Evolutionary conservation across 2,329 filamentous ascomycete genomes (phyloP), one percentile per base, ranked within the genome.

Genomic region (Immersiporthe knoxdaviesiana): DNA sequence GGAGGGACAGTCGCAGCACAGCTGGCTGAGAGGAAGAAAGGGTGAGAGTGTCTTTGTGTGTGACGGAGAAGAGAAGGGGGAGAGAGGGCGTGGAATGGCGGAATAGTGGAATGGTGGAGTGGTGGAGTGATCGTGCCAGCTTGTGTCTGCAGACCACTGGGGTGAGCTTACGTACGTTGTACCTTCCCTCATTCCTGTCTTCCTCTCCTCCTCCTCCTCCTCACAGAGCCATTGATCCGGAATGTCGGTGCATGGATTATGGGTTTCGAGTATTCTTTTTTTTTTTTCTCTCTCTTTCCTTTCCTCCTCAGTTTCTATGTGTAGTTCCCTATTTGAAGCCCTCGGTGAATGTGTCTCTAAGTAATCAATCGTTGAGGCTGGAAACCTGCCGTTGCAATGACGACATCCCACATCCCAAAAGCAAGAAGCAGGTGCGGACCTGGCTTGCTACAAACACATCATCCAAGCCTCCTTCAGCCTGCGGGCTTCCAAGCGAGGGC

Each of bases 311-410:
- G n/a, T n/a, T 1, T 11, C 7, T 8, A n/a, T 47, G 21, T 47
- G 11, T 47, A 47, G 6, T 21, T 47, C 7, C 7, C 3, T 10
- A 1, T n/a, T 21, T 47, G 44, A 47, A 3, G 21, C 21, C 18
- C 3, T 47, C 2, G 8, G 7, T 10, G 44, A 47, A 7, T 47
- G 44, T 47, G 44, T 47, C 44, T 47, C n/a, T 12, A 27, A 14
- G n/a, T 14, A 16, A 44, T 47, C 44, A n/a, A 16, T 10, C 16
- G 47, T 50, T 24, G 1, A 18, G 27, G 14, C 30, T 18, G 27
- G 54, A 35, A 58, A 58, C 54, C 32, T 59, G 56, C 11, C 32
- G 6, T 5, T 21, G 56, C 30, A 59, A 59, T 59, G 56, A 59
- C 56, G 56, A 37, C 56, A 59, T 59, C 10, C 32, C 30, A n/a